Base-by-base conservation (phyloP, 306 rosid species). In the Rosa multiflora region DNA sequence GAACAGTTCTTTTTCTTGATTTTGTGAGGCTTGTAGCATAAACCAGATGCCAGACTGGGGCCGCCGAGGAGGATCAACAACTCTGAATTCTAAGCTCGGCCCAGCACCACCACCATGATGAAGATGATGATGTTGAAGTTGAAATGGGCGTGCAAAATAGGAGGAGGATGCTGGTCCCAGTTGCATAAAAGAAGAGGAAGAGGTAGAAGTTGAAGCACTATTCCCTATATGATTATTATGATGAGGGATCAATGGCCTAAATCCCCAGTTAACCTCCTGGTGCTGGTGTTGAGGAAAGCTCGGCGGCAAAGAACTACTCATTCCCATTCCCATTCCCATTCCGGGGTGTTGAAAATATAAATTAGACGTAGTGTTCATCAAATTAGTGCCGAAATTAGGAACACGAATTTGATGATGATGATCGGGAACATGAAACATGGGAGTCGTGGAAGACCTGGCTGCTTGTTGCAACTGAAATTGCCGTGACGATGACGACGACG, bases 41-140 rank as follows among this genome's bases (percentile, higher is more conserved):
- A 96, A 96, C 99, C 99, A 96, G 49, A 96, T 86, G 83, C 99
- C 99, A 8, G 98, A 96, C 78, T 89, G 94, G 63, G 97, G 96
- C 77, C 98, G 81, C 21, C 89, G 78, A 3, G 99, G 99, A 88
- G 98, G 98, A 82, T 89, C 89, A 59, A 91, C 91, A 10, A 93
- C 93, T 73, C 96, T 82, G 77, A 81, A 66, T 71, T 88, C 87
- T 4, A 91, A 82, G 86, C 90, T 88, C 10, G 96, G 90, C 15
- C 93, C 98, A 62, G 93, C 81, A 26, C 75, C 83, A 17, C 77
- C 86, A 67, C 53, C 44, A 62, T 15, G 72, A 46, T 49, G 55
- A 26, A 29, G 55, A 43, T 44, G 55, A 42, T 69, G 56, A 46
- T 83, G 78, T 44, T 86, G 89, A 29, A 82, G 81, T 10, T 83